Evolutionary conservation across 2,329 filamentous ascomycete genomes (phyloP), one percentile per base, ranked within the genome.

Genomic region (Xylaria sp.): DNA sequence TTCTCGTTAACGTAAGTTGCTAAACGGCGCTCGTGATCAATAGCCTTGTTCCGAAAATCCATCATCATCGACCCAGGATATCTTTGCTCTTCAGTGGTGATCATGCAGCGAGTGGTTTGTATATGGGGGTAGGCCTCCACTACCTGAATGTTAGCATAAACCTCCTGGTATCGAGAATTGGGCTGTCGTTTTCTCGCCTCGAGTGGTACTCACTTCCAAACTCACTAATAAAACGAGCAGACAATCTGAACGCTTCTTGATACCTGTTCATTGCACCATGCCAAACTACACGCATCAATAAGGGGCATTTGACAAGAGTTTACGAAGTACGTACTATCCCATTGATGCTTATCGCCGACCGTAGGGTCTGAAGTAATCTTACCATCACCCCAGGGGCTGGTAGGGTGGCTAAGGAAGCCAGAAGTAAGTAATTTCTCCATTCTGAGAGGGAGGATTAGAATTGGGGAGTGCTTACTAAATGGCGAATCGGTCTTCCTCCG

Each of bases 11-110:
- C 78, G 70, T 94, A 94, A 0, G 88, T 87, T 11, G 89, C 88
- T 61, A 93, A 86, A 38, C 90, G 82, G 35, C 90, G 82, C 73
- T 93, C 90, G 70, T 93, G 90, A 1, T 88, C 86, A 60, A 89
- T 86, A 13, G 91, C 91, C 74, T 93, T 93, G 77, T 93, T 94
- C 77, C 93, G 91, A 71, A 92, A 93, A 70, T 93, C 90, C 47
- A 93, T 80, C 61, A 88, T 88, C 59, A 86, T 85, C 3, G 89
- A 92, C 63, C 91, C 88, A 1, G 89, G 86, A 35, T 84, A 79
- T 33, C 86, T 80, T 58, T 89, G 83, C 41, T 77, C 74, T 19
- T 76, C 73, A 8, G 77, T 68, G 1, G 81, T 85, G 66, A 92
- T 83, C 72, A 88, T 92, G 33, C 82, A 77, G 44, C 86, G 83